Percentiles rank a stretch among this genome's conserved stretches.
Conservation (phyloP, 352 stramenopile genomes). For the Phytophthora quininea region DNA sequence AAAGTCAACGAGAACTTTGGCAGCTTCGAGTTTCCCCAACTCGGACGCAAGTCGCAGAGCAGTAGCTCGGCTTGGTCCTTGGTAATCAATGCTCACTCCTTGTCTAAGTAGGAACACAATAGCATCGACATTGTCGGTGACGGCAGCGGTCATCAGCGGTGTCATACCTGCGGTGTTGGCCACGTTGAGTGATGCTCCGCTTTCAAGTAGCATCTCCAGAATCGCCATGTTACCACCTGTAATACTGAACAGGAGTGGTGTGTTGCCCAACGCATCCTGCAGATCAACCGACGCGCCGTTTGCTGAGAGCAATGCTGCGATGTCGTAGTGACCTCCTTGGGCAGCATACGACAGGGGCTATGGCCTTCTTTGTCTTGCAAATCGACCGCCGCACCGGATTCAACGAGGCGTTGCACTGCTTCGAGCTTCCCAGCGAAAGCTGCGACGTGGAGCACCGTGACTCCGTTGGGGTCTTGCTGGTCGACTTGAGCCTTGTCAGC, state of each 20-base stretch:
- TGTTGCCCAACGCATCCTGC: too few relatives aligned
- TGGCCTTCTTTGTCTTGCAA: neutral
- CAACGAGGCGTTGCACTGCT: neutral
- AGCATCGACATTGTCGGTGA: constrained; percentile 2
- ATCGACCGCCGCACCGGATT: neutral
- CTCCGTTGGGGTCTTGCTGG: neutral
- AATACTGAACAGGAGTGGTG: too few relatives aligned
- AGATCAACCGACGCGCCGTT: too few relatives aligned
- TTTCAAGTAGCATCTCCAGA: too few relatives aligned
- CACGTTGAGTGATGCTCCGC: too few relatives aligned
- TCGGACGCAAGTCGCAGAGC: constrained; percentile 5
- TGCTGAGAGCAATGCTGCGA: too few relatives aligned
- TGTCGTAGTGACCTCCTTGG: neutral
- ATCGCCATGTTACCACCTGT: too few relatives aligned
- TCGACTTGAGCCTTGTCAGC: neutral
- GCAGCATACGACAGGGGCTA: neutral
- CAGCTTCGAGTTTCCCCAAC: neutral
- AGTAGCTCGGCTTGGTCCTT: neutral
- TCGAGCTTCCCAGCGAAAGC: neutral
- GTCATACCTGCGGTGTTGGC: neutral
- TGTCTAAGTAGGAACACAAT: neutral
- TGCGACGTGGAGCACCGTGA: neutral
- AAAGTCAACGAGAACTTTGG: neutral
- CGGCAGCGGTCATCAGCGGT: constrained; percentile 12
- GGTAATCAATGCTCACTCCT: constrained; percentile 1